phyloP scores from a whole-genome alignment of 2,329 filamentous ascomycete genomes.

The Neonectria coccinea region DNA sequence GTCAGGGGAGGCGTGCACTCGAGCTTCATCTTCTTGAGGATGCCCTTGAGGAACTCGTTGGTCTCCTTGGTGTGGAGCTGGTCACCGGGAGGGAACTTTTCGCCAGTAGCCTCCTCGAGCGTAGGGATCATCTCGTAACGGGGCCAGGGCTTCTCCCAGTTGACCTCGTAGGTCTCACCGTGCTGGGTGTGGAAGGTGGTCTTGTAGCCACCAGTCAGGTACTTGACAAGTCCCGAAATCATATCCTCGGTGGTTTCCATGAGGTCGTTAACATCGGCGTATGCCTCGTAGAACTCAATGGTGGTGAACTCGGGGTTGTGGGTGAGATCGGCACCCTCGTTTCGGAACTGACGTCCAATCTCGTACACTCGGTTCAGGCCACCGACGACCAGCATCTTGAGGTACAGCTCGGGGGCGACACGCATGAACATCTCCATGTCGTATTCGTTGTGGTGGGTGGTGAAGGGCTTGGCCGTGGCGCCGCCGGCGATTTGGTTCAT shows the following conservation, averaged over 20 bases:
- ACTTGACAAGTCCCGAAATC: constrained; percentile 88
- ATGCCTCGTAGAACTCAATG: constrained; percentile 97
- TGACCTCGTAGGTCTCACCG: constrained; percentile 89
- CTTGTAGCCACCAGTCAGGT: constrained; percentile 85
- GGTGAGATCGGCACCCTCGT: constrained; percentile 79
- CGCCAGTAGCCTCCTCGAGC: constrained; percentile 87
- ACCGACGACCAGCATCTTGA: constrained; percentile 96
- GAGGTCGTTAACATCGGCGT: constrained; percentile 89
- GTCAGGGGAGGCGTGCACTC: constrained; percentile 92
- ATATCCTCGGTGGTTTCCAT: constrained; percentile 88
- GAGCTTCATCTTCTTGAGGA: constrained; percentile 90
- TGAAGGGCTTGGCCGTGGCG: constrained; percentile 92
- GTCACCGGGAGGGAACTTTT: constrained; percentile 92
- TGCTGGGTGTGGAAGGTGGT: constrained; percentile 88
- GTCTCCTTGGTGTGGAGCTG: constrained; percentile 91
- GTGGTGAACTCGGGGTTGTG: constrained; percentile 99
- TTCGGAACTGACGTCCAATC: constrained; percentile 94
- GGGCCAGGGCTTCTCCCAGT: constrained; percentile 96
- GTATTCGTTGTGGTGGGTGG: constrained; percentile 95
- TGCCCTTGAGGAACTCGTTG: constrained; percentile 83
- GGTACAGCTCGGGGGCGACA: constrained; percentile 92
- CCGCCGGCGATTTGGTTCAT: constrained; percentile 96
- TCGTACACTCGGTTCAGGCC: constrained; percentile 96
- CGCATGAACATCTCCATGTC: constrained; percentile 96
- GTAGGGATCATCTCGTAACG: constrained; percentile 90